These are phyloP conservation scores for Ephemerocybe angulata DNA, from an alignment of 768 basidiomycete species.

Conservation along the genomic window DNA sequence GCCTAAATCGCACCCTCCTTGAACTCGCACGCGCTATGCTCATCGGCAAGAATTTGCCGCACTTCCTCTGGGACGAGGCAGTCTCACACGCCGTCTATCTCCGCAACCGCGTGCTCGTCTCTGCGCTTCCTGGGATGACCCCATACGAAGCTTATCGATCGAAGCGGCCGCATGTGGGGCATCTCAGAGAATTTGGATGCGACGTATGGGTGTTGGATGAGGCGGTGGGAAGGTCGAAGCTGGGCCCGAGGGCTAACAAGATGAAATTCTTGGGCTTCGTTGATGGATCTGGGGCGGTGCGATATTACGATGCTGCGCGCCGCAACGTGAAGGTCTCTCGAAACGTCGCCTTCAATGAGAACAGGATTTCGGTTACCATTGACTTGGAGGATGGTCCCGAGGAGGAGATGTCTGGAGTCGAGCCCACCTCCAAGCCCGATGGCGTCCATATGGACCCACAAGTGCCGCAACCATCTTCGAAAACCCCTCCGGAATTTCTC, in stretches of 20 bases:
- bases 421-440: no score
- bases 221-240: not conserved
- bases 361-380: constrained; percentile 1
- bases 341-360: constrained; percentile 19
- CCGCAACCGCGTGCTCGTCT: constrained; percentile 19
- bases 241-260: not conserved
- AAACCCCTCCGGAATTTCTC: no score
- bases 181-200: constrained; percentile 37
- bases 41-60: constrained; percentile 10
- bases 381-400: constrained; percentile 13
- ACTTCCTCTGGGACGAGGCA: constrained; percentile 21
- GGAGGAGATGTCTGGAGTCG: constrained; percentile 12
- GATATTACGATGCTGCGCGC: constrained; percentile 16
- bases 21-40: constrained; percentile 5
- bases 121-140: constrained; percentile 16
- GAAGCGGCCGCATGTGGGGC: constrained; percentile 19
- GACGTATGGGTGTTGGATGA: constrained; percentile 30
- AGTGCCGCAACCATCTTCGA: no score
- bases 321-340: constrained; percentile 16
- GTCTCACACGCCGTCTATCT: constrained; percentile 20
- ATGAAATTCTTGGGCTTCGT: constrained; percentile 17
- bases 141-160: constrained; percentile 21
- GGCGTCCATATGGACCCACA: no score
- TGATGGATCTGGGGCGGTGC: constrained; percentile 18
- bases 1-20: constrained; percentile 3